Base-by-base conservation (phyloP, 1,284 basidiomycete species). In the Limonomyces culmigenus region DNA sequence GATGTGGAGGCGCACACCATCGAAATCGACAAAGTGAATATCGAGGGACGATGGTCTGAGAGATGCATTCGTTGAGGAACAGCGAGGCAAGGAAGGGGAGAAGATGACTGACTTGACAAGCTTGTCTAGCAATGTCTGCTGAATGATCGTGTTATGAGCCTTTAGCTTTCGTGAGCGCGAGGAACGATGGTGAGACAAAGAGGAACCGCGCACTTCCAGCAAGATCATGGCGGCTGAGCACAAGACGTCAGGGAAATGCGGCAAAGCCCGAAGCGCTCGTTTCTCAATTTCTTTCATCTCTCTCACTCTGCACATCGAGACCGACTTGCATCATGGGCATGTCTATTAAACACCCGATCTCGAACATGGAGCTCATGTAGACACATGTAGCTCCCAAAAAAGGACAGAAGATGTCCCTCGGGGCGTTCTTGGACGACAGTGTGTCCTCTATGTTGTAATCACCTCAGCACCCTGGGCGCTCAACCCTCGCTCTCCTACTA, bases 1-100 rank as follows among this genome's bases (percentile, higher is more conserved):
- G 37, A 98, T 59, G 54, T 85, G 91, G 61, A 97, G 98, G 34
- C 89, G 74, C 36, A 98, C 92, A 35, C 88, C 85, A 58, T 99
- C 95, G 51, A 91, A 98, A 60, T 98, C 93, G 38, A 96, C 92
- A 47, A 98, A 97, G 41, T 86, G 76, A 41, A 97, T 83, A 59
- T 98, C 95, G 41, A 95, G 68, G 15, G 85, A 76, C 3, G 79
- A 73, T 12, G 92, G 87, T 52, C 89, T 95, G 55, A 29, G 37
- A 27, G 10, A 15, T 10, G 31, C 32, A 33, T 29, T 36, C n/a
- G 8, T n/a, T 27, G 10, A 27, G 8, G n/a, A 27, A 8, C 25
- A n/a, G n/a, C 25, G 10, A 8, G 8, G 25, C 17, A 29, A 13
- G 29, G 27, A 23, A 29, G n/a, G 35, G 15, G 35, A 31, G 19